Conservation (phyloP, 441 rosid genomes). For the Mallotus repandus region DNA sequence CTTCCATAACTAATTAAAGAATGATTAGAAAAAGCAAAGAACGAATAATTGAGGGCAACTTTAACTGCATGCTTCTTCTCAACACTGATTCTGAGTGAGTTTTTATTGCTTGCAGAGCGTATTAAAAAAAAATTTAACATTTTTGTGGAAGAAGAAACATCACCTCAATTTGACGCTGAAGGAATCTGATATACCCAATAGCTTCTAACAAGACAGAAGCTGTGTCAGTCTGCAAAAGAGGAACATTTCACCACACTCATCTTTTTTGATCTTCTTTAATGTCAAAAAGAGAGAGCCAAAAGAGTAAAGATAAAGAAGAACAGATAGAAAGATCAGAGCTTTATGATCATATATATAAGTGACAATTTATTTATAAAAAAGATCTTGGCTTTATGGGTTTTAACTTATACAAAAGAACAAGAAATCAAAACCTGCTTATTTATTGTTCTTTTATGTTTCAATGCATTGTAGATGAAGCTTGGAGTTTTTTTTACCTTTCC, state of each 20-base stretch:
- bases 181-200: slow-evolving; percentile 99
- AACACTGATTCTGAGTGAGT: slow-evolving; percentile 32
- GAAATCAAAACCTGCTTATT: neutral
- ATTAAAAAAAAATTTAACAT: neutral
- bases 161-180: slow-evolving; percentile 96
- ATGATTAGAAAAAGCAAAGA: slow-evolving; percentile 18
- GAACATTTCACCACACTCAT: slow-evolving; percentile 31
- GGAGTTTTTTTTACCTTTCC: slow-evolving; percentile 65
- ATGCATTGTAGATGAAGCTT: slow-evolving; percentile 1
- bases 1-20: slow-evolving; percentile 22
- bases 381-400: slow-evolving; percentile 28
- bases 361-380: neutral
- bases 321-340: neutral
- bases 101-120: slow-evolving; percentile 7
- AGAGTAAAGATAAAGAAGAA: slow-evolving; percentile 20
- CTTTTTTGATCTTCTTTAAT: slow-evolving; percentile 33
- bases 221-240: slow-evolving; percentile 95
- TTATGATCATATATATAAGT: neutral
- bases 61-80: slow-evolving; percentile 33
- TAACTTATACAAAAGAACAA: slow-evolving; percentile 11
- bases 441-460: slow-evolving; percentile 23
- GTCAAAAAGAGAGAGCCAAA: slow-evolving; percentile 33
- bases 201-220: slow-evolving; percentile 96
- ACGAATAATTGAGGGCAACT: slow-evolving; percentile 26
- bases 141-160: slow-evolving; percentile 34